These are phyloP conservation scores for Cyclocybe aegerita DNA, from an alignment of 768 basidiomycete genomes.

Conservation along the genomic window DNA sequence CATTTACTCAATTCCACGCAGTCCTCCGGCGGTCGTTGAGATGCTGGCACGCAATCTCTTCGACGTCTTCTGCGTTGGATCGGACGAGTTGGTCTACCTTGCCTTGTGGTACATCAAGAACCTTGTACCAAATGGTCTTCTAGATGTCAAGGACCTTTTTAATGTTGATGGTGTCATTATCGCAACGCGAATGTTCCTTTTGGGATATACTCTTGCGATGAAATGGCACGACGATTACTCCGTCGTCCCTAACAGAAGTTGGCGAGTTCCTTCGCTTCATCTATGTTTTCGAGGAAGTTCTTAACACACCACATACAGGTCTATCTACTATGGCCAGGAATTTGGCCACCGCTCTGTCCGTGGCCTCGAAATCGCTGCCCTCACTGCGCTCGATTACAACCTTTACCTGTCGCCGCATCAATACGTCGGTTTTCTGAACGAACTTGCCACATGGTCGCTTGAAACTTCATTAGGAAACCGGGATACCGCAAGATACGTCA, in stretches of 20 bases:
- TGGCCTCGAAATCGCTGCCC: slow-evolving; percentile 12
- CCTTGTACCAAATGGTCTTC: slow-evolving; percentile 44
- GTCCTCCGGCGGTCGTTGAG: neutral
- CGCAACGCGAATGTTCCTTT: slow-evolving; percentile 47
- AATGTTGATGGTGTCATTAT: slow-evolving; percentile 30
- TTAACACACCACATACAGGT: neutral
- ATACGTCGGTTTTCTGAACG: slow-evolving; percentile 7
- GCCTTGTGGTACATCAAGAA: slow-evolving; percentile 60
- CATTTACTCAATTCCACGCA: neutral
- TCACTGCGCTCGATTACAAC: slow-evolving; percentile 16
- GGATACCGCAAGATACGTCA: too few species aligned
- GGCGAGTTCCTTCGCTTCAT: neutral
- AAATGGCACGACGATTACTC: slow-evolving; percentile 64
- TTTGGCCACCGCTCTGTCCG: slow-evolving; percentile 10
- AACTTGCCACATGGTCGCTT: slow-evolving; percentile 6
- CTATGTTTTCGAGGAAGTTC: neutral
- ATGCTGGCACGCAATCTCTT: slow-evolving; percentile 1
- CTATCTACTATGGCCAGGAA: neutral
- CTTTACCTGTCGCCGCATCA: slow-evolving; percentile 6
- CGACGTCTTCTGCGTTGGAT: neutral
- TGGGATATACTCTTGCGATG: slow-evolving; percentile 57
- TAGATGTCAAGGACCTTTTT: slow-evolving; percentile 36
- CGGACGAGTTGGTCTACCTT: slow-evolving; percentile 38
- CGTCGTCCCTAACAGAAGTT: slow-evolving; percentile 27
- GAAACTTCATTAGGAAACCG: too few species aligned